Evolutionary conservation across 495 filamentous ascomycete species (phyloP), one percentile per base, ranked within the genome.

Genomic region (Rostrohypoxylon terebratum): DNA sequence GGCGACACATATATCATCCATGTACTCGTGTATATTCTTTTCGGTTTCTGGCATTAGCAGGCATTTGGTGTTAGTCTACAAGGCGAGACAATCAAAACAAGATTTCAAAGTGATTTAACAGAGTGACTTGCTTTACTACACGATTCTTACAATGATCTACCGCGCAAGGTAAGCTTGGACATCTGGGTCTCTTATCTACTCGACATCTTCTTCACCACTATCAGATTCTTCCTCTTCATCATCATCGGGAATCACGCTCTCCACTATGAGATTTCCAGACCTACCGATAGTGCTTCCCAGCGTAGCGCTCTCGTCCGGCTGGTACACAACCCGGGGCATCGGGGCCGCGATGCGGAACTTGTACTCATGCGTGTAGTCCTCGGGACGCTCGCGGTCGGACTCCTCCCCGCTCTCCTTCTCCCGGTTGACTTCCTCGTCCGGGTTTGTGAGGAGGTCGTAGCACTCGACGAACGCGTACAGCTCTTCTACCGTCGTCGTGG

Each of bases 401-500:
- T 14, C 77, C 82, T 7, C 67, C 61, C 11, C 79, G 72, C 25
- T 79, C 77, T n/a, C 38, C 68, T 20, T 59, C 63, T 53, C 48
- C 9, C 23, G 6, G 18, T 38, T 16, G 36, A 45, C 78, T 68
- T 9, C 71, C 57, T 10, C 80, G 20, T 79, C 78, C 6, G 75
- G 75, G 34, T 83, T 78, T 5, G 28, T 16, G 8, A 94, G 68
- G 0, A 90, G 64, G 59, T 93, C 90, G 77, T 95, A 90, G 80
- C 96, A 98, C 75, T 98, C 96, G 2, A 98, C 94, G 80, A 96
- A 97, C 1, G 95, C 96, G 80, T 99, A 98, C 0, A 99, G 80
- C 74, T 97, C 94, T 77, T 99, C 96, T 28, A 98, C 81, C 1
- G 83, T 82, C 0, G 90, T 87, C 1, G 87, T 82, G 2, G 84